Percentiles rank a stretch among this genome's conserved stretches.
phyloP scores from a whole-genome alignment of 2,329 filamentous ascomycete species.

The Xylariomycetidae sp. region DNA sequence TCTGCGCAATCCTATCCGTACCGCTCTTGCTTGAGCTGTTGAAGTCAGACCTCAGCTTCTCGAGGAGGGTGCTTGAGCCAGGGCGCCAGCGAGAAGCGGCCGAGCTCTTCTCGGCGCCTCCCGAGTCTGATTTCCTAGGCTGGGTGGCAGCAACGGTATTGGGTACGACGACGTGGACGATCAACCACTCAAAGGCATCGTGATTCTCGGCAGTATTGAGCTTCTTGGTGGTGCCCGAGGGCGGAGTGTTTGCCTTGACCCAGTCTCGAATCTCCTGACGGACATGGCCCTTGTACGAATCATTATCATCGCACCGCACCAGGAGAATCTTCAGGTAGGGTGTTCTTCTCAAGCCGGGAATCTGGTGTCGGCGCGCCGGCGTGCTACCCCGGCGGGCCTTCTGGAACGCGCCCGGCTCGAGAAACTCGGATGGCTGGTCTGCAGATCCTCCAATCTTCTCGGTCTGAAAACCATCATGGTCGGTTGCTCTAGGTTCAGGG shows the following conservation, averaged over 20 bases:
- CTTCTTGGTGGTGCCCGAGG: constrained; percentile 51
- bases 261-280: constrained; percentile 80
- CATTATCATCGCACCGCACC: constrained; percentile 90
- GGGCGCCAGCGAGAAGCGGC: constrained; percentile 69
- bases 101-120: constrained; percentile 51
- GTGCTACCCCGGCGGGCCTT: constrained; percentile 29
- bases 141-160: constrained; percentile 77
- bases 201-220: constrained; percentile 78
- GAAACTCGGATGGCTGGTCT: constrained; percentile 29
- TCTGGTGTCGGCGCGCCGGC: constrained; percentile 74
- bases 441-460: constrained; percentile 34
- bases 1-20: constrained; percentile 75
- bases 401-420: too few relatives aligned
- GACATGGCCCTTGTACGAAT: constrained; percentile 78
- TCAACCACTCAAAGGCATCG: constrained; percentile 93
- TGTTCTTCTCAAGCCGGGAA: constrained; percentile 85
- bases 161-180: constrained; percentile 86
- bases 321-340: constrained; percentile 90
- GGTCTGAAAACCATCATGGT: constrained; percentile 57
- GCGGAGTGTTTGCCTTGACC: constrained; percentile 71
- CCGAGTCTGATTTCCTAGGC: constrained; percentile 54
- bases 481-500: constrained; percentile 26
- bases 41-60: constrained; percentile 87
- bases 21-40: constrained; percentile 65
- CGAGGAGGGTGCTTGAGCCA: constrained; percentile 74